phyloP scores from a whole-genome alignment of 768 basidiomycete genomes.

The Pleurotus cornucopiae region DNA sequence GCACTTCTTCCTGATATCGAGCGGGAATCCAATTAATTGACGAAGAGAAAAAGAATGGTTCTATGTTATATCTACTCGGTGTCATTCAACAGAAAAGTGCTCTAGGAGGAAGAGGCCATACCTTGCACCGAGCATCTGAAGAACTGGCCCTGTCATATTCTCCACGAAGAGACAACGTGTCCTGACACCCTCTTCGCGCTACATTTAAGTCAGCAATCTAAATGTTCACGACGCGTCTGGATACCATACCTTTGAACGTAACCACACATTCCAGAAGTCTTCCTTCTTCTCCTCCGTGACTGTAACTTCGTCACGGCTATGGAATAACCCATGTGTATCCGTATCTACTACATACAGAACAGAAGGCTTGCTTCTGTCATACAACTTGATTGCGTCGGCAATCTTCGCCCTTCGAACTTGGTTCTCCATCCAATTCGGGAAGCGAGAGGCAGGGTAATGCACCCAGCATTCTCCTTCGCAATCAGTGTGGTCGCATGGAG shows the following conservation, averaged over 20 bases:
- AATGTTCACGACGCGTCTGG: background rate
- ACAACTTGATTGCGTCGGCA: constrained; percentile 10
- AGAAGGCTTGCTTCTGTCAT: background rate
- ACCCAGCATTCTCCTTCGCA: constrained; percentile 20
- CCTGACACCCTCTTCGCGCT: constrained; percentile 19
- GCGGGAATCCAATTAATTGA: constrained; percentile 39
- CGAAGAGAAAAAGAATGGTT: constrained; percentile 41
- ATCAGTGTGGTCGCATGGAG: constrained; percentile 8
- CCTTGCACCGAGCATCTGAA: constrained; percentile 34
- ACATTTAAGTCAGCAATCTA: constrained; percentile 5
- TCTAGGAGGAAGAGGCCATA: constrained; percentile 11
- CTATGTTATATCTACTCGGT: constrained; percentile 30
- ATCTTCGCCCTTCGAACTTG: constrained; percentile 32
- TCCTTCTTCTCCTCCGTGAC: constrained; percentile 15
- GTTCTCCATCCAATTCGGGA: constrained; percentile 35
- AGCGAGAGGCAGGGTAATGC: constrained; percentile 33
- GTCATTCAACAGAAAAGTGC: background rate
- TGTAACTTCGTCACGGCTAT: constrained; percentile 3
- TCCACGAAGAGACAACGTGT: constrained; percentile 34
- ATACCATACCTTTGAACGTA: constrained; percentile 19
- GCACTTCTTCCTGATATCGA: constrained; percentile 33
- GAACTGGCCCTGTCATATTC: constrained; percentile 23
- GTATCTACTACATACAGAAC: background rate
- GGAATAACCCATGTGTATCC: background rate
- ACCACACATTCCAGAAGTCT: constrained; percentile 21